These are phyloP conservation scores for Vitis hybrid DNA, from an alignment of 177 flowering plant species.

Conservation along the genomic window DNA sequence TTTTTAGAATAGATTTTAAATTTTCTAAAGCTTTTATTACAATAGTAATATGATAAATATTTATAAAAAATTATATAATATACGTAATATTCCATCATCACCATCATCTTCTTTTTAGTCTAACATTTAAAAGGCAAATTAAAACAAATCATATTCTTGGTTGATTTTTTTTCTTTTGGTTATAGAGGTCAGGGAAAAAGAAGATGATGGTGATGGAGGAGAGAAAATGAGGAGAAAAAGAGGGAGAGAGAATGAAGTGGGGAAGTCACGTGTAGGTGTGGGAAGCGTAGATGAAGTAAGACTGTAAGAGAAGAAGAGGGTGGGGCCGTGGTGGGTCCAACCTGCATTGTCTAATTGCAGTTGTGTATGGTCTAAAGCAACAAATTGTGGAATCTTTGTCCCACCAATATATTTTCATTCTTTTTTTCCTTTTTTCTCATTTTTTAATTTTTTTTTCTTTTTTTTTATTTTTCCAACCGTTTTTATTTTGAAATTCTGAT, in stretches of 20 bases:
- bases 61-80: no score
- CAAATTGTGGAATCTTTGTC: slow-evolving; percentile 28
- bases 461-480: no score
- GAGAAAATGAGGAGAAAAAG: neutral
- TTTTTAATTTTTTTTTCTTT: neutral
- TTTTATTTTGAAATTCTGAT: no score
- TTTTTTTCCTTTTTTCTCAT: neutral
- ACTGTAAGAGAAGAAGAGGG: no score
- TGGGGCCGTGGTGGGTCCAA: slow-evolving; percentile 10
- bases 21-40: no score
- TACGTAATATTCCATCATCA: no score
- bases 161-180: neutral
- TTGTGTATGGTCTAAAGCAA: slow-evolving; percentile 20
- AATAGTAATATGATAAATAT: no score
- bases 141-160: no score
- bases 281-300: slow-evolving; percentile 6
- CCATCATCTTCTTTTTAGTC: no score
- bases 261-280: neutral
- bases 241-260: neutral
- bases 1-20: no score
- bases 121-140: no score
- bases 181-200: neutral
- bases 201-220: neutral
- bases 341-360: slow-evolving; percentile 17
- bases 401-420: neutral